These are phyloP conservation scores for Mimosa pudica DNA, from an alignment of 306 rosid species.

Conservation along the genomic window DNA sequence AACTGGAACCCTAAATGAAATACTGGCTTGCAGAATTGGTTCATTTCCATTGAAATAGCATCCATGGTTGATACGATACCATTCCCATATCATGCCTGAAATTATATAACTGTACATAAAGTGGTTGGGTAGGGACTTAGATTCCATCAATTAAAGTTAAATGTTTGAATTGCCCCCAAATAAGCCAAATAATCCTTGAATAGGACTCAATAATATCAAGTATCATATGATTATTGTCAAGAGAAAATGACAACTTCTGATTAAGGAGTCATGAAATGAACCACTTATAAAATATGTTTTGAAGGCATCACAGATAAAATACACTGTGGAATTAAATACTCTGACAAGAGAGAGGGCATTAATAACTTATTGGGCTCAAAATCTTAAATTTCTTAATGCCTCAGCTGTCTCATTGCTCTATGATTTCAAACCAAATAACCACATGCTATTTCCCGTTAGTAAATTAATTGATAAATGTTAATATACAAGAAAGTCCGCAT, in stretches of 20 bases:
- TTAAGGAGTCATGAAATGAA: background rate
- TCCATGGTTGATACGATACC: background rate
- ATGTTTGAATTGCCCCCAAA: background rate
- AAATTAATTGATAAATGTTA: background rate
- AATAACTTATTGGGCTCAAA: conserved; percentile 5
- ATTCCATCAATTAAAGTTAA: background rate
- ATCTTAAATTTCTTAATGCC: conserved; percentile 3
- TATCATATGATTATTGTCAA: background rate
- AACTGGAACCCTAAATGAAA: background rate
- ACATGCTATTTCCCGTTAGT: conserved; percentile 3
- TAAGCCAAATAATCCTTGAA: background rate
- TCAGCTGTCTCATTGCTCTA: conserved; percentile 29
- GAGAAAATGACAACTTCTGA: background rate
- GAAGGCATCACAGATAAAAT: background rate
- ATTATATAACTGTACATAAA: background rate
- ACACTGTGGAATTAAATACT: conserved; percentile 19
- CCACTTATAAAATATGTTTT: conserved; percentile 23
- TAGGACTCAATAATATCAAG: background rate
- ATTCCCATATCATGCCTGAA: background rate
- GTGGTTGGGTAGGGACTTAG: background rate
- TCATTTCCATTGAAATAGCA: conserved; percentile 19
- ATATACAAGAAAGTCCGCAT: conserved; percentile 11
- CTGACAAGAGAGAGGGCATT: conserved; percentile 14
- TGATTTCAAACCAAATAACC: conserved; percentile 32
- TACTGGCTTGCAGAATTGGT: background rate